phyloP scores from a whole-genome alignment of 768 basidiomycete genomes.

The Hemileccinum rubropunctum region DNA sequence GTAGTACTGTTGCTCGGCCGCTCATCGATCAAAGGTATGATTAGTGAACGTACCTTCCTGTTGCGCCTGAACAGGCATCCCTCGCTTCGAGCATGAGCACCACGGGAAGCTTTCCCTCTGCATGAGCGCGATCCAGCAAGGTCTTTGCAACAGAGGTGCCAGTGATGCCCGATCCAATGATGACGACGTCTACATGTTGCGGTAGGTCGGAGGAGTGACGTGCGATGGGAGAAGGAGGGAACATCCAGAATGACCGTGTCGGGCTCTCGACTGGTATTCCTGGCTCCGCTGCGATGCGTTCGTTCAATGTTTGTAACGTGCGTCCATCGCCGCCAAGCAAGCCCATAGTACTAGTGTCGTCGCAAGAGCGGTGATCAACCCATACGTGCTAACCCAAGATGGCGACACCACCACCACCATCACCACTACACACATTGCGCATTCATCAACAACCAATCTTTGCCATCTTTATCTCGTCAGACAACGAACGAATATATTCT shows the following conservation, averaged over 20 bases:
- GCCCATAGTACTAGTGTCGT: too few species aligned
- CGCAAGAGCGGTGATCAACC: too few species aligned
- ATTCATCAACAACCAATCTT: conserved; percentile 64
- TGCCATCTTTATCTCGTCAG: conserved; percentile 58
- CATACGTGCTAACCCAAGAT: too few species aligned
- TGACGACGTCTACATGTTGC: conserved; percentile 57
- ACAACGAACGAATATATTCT: conserved; percentile 83
- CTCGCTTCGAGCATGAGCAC: conserved; percentile 82
- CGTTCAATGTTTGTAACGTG: conserved; percentile 17
- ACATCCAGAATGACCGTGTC: conserved; percentile 61
- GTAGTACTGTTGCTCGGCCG: background rate
- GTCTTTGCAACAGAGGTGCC: conserved; percentile 60
- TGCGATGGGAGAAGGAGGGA: conserved; percentile 50
- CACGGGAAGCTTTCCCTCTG: conserved; percentile 29
- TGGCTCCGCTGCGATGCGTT: conserved; percentile 41
- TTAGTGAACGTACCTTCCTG: conserved; percentile 50
- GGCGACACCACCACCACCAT: conserved; percentile 34
- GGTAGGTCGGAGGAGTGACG: conserved; percentile 31
- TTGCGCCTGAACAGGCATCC: conserved; percentile 72
- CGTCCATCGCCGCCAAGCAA: too few species aligned
- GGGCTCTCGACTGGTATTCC: conserved; percentile 59
- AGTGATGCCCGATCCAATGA: conserved; percentile 79
- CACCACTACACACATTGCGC: conserved; percentile 75
- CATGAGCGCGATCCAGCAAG: conserved; percentile 40
- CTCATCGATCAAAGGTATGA: background rate